Conservation (phyloP, 306 rosid species). For the Geum urbanum region DNA sequence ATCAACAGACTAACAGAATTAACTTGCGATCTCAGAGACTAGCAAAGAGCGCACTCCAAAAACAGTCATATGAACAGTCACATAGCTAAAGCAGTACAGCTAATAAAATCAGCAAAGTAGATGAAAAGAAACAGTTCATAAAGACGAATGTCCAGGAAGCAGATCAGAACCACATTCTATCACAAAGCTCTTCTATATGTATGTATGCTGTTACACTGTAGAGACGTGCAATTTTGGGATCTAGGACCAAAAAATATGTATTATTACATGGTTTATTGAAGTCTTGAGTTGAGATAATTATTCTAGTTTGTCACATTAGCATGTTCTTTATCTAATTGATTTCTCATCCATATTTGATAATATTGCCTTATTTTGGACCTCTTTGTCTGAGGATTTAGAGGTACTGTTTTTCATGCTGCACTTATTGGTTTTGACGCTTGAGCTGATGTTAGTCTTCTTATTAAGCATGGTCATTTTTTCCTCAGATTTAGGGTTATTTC, state of each 20-base stretch:
- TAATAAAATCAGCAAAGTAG: not conserved
- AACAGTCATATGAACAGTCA: not conserved
- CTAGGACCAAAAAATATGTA: too few relatives aligned
- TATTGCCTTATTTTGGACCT: not conserved
- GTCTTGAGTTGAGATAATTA: not conserved
- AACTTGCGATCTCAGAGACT: not conserved
- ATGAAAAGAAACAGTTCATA: not conserved
- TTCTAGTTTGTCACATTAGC: not conserved
- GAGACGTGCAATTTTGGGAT: constrained; percentile 4
- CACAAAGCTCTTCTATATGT: not conserved
- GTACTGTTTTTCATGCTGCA: not conserved
- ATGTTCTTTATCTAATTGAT: not conserved
- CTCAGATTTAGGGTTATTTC: too few relatives aligned
- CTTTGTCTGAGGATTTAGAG: not conserved
- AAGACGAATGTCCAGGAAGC: not conserved
- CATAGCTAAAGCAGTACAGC: not conserved
- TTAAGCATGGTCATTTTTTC: too few relatives aligned
- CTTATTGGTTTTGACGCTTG: too few relatives aligned
- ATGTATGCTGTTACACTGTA: not conserved
- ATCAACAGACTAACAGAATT: not conserved
- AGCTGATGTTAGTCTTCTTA: too few relatives aligned
- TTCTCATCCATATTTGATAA: not conserved
- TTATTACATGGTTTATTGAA: not conserved
- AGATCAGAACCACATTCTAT: not conserved
- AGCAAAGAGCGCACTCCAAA: not conserved